Conservation (phyloP, 2,329 filamentous ascomycete genomes). For the Sporothrix brasiliensis region DNA sequence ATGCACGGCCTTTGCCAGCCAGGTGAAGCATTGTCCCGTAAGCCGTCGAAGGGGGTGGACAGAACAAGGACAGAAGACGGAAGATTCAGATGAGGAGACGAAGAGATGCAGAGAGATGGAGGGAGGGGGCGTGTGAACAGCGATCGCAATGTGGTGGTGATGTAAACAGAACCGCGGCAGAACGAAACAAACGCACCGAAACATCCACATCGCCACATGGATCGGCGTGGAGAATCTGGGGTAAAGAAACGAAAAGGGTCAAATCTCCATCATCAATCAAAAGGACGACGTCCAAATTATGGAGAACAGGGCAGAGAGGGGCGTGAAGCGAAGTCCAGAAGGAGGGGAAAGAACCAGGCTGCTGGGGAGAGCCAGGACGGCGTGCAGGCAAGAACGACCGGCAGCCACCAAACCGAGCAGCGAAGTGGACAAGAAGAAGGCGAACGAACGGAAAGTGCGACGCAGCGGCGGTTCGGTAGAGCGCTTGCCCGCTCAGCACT, state of each 20-base stretch:
- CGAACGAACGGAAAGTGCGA: neutral
- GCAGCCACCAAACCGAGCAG: neutral
- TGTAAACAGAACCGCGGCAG: neutral
- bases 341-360: neutral
- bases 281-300: neutral
- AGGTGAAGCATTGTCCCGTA: conserved; percentile 25
- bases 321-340: too few relatives aligned
- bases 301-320: neutral
- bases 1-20: neutral
- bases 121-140: too few relatives aligned
- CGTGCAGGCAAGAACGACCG: neutral
- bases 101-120: neutral
- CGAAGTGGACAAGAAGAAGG: neutral
- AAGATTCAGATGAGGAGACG: neutral
- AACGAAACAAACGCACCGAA: neutral
- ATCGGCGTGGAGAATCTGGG: conserved; percentile 24
- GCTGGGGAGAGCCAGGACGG: neutral
- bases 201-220: neutral
- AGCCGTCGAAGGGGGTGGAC: neutral
- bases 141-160: neutral
- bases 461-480: conserved; percentile 2
- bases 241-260: conserved; percentile 4
- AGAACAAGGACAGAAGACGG: neutral
- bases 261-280: neutral
- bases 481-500: neutral